A percentile compares a stretch with the other conserved stretches of the same genome.
These are phyloP conservation scores for Scorias spongiosa DNA, from an alignment of 2,329 filamentous ascomycete species.

Conservation along the genomic window DNA sequence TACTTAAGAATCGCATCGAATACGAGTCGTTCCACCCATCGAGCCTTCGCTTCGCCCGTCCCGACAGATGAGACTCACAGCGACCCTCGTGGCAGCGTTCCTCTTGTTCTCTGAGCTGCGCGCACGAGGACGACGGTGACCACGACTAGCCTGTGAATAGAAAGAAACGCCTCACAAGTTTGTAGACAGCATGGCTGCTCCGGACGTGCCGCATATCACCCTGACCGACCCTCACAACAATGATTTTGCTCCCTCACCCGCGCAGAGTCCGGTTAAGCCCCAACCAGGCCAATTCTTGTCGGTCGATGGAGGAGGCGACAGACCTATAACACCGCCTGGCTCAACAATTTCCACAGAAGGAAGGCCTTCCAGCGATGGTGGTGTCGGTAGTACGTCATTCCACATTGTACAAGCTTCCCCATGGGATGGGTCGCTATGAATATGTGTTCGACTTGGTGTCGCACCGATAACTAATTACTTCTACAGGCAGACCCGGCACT, in stretches of 20 bases:
- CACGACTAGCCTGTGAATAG: too few relatives aligned
- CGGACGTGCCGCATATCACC: constrained; percentile 26
- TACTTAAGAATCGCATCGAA: too few relatives aligned
- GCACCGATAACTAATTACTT: too few relatives aligned
- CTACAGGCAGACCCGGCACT: neutral
- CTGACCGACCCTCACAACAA: constrained; percentile 27
- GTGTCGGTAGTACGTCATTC: neutral
- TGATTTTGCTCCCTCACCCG: constrained; percentile 16
- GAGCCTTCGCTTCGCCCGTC: too few relatives aligned
- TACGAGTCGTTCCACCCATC: too few relatives aligned
- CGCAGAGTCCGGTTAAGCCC: constrained; percentile 1
- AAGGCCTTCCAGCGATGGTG: neutral
- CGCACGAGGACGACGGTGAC: neutral
- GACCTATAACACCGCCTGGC: constrained; percentile 1
- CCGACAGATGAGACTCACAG: too few relatives aligned
- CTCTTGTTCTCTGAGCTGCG: neutral
- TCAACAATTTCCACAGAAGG: constrained; percentile 3
- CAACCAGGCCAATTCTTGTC: constrained; percentile 6
- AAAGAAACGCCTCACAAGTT: too few relatives aligned
- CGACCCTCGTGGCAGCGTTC: neutral
- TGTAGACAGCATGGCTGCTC: constrained; percentile 19
- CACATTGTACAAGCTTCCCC: constrained; percentile 4
- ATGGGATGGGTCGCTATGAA: too few relatives aligned
- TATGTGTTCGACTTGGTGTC: too few relatives aligned
- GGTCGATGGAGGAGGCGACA: neutral